Evolutionary conservation across 2,329 filamentous ascomycete species (phyloP).

Genomic region (Ophiostoma australiae): DNA sequence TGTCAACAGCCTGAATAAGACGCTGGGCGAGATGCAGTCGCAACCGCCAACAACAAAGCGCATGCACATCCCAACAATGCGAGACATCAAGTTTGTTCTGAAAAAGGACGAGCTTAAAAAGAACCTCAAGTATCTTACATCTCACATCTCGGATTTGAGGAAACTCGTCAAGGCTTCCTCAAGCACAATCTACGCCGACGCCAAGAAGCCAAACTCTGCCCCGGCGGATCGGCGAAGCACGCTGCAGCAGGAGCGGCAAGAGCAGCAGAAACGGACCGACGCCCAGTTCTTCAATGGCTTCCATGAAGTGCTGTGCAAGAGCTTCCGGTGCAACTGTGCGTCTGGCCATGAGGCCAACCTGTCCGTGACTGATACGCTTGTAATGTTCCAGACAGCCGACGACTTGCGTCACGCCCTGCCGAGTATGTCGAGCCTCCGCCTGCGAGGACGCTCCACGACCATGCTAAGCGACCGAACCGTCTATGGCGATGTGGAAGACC

Average conservation of each 20-base stretch:
- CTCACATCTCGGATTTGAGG: not conserved
- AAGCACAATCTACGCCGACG: conserved; percentile 22
- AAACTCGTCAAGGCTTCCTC: conserved; percentile 24
- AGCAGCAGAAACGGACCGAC: conserved; percentile 15
- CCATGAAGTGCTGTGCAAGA: conserved; percentile 25
- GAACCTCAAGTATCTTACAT: not conserved
- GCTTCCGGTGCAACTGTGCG: conserved; percentile 25
- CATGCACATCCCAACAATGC: not conserved
- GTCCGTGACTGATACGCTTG: conserved; percentile 25
- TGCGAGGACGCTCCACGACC: not conserved
- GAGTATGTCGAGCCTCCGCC: not conserved
- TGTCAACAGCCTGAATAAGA: conserved; percentile 17
- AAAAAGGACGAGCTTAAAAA: not conserved
- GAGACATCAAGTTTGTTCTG: not conserved
- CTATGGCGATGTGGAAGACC: not conserved
- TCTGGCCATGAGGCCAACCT: conserved; percentile 26
- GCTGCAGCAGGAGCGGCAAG: not conserved
- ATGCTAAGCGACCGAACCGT: not conserved
- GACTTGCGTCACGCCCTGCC: not conserved
- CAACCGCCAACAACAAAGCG: conserved; percentile 18
- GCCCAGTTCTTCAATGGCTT: conserved; percentile 24
- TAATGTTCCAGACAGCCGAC: conserved; percentile 24
- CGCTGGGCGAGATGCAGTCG: conserved; percentile 18
- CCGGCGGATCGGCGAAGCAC: conserved; percentile 9
- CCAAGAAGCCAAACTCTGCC: not conserved